Percentiles rank a stretch among this genome's conserved stretches.
These are phyloP conservation scores for Alternaria alternata DNA, from an alignment of 2,329 filamentous ascomycete species.

Conservation along the genomic window DNA sequence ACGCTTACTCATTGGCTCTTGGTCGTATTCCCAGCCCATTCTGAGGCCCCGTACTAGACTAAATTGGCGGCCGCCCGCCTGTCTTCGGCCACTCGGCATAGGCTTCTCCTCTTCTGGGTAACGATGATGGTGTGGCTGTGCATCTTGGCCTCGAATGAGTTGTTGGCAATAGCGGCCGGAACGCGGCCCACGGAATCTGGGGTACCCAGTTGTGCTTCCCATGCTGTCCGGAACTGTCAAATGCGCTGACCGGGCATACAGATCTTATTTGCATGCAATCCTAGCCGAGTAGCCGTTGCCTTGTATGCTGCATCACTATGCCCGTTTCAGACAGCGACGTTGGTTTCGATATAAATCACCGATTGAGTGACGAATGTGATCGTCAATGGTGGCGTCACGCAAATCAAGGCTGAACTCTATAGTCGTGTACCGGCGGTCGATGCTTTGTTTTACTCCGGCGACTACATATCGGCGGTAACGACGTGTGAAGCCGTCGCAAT, in stretches of 20 bases:
- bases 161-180: slow-evolving; percentile 13
- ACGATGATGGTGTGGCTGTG: slow-evolving; percentile 32
- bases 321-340: neutral
- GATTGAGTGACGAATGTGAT: neutral
- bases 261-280: slow-evolving; percentile 8
- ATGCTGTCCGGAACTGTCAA: neutral
- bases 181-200: slow-evolving; percentile 21
- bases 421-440: neutral
- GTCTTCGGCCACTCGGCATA: slow-evolving; percentile 28
- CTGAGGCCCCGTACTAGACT: slow-evolving; percentile 25
- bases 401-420: slow-evolving; percentile 1
- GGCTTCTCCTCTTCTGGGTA: slow-evolving; percentile 16
- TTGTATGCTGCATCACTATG: neutral
- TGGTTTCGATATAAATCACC: neutral
- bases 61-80: slow-evolving; percentile 25
- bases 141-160: slow-evolving; percentile 27
- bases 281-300: neutral
- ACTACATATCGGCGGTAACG: neutral
- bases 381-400: neutral
- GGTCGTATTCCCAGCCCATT: slow-evolving; percentile 27
- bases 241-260: slow-evolving; percentile 10
- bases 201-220: slow-evolving; percentile 7
- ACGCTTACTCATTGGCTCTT: slow-evolving; percentile 27
- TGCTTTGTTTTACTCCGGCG: neutral
- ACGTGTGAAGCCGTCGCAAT: neutral